A percentile compares a stretch with the other conserved stretches of the same genome.
Evolutionary conservation across 495 filamentous ascomycete species (phyloP).

Genomic region (Penicillium dipodomyicola): DNA sequence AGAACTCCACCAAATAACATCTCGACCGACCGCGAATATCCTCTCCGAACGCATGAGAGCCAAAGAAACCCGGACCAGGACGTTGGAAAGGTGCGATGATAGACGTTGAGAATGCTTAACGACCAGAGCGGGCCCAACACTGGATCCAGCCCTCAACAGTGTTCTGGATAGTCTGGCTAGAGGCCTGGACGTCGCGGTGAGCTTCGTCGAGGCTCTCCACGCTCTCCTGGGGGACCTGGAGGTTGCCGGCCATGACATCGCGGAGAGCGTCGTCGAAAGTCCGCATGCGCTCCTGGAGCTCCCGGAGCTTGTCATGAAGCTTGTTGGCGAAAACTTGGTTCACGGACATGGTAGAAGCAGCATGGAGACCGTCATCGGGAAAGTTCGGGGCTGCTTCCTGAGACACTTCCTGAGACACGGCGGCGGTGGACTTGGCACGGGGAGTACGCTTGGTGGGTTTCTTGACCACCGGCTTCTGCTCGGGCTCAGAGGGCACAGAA

Average conservation of each 20-base stretch:
- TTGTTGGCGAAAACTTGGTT: slow-evolving; percentile 17
- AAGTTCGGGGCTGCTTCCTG: background rate
- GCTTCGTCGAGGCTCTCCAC: slow-evolving; percentile 17
- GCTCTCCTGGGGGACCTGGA: slow-evolving; percentile 19
- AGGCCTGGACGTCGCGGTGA: slow-evolving; percentile 11
- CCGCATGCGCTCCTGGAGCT: slow-evolving; percentile 15
- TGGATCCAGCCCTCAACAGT: slow-evolving; percentile 20
- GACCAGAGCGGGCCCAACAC: slow-evolving; percentile 10
- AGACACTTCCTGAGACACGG: background rate
- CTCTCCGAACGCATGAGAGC: background rate
- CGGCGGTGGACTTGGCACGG: background rate
- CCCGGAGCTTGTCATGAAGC: slow-evolving; percentile 16
- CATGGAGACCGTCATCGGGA: slow-evolving; percentile 11
- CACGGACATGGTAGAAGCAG: slow-evolving; percentile 8
- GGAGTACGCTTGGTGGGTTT: background rate
- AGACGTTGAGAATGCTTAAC: background rate
- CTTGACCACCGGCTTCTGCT: slow-evolving; percentile 3
- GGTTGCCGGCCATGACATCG: slow-evolving; percentile 4
- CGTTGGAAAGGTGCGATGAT: background rate
- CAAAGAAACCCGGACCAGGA: background rate
- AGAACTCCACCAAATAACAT: background rate
- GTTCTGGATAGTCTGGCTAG: slow-evolving; percentile 14
- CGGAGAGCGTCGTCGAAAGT: slow-evolving; percentile 13
- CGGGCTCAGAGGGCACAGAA: background rate
- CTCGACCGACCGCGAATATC: background rate